Conservation (phyloP, 225 moss, liverwort and hornwort genomes). For the Physcomitrellopsis africana region DNA sequence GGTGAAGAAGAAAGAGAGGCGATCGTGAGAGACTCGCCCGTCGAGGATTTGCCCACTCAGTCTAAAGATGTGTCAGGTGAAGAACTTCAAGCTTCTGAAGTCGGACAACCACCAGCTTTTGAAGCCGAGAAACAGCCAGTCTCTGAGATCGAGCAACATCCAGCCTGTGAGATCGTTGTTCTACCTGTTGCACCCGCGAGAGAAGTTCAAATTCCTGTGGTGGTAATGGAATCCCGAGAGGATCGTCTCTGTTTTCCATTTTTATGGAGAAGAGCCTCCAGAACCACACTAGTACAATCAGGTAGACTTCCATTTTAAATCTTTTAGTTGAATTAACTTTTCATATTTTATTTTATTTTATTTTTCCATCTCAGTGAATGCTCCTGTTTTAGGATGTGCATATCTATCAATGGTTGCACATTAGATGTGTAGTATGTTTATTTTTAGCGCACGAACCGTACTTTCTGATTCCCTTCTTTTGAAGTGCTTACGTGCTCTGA, state of each 20-base stretch:
- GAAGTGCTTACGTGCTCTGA: background rate
- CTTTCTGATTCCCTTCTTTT: background rate
- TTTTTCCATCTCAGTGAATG: background rate
- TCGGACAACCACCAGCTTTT: background rate
- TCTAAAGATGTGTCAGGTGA: slow-evolving; percentile 27
- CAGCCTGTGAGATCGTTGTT: slow-evolving; percentile 36
- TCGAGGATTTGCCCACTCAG: slow-evolving; percentile 15
- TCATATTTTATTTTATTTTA: no score
- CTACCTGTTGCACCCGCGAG: slow-evolving; percentile 36
- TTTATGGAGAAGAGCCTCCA: slow-evolving; percentile 45
- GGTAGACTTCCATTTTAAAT: slow-evolving; percentile 30
- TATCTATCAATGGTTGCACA: no score
- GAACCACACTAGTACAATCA: slow-evolving; percentile 31
- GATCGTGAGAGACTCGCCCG: slow-evolving; percentile 18
- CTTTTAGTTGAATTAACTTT: background rate
- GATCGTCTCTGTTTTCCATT: slow-evolving; percentile 66
- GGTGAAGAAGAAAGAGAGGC: slow-evolving; percentile 20
- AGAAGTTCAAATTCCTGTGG: slow-evolving; percentile 54
- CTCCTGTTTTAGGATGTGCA: slow-evolving; percentile 1
- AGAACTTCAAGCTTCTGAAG: slow-evolving; percentile 12
- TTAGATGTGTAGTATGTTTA: background rate
- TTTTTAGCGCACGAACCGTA: background rate
- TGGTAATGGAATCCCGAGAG: slow-evolving; percentile 59
- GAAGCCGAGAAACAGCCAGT: slow-evolving; percentile 6
- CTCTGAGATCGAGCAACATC: slow-evolving; percentile 19